These are phyloP conservation scores for Afroboletus lepidellus DNA, from an alignment of 1,284 basidiomycete species.

Conservation along the genomic window DNA sequence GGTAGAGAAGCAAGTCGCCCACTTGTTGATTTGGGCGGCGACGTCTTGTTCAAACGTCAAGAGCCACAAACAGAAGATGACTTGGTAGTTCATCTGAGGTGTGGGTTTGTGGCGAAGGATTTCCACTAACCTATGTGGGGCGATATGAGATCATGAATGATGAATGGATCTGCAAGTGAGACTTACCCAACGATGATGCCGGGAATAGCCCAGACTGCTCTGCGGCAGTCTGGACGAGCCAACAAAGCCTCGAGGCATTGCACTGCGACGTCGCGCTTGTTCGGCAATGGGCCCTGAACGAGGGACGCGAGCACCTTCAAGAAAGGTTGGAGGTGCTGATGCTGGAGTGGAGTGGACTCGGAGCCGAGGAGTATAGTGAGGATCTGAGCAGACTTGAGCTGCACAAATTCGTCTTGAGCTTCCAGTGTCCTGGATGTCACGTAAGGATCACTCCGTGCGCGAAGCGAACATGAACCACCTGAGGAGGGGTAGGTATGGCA, in stretches of 20 bases:
- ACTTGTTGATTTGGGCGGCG: conserved; percentile 84
- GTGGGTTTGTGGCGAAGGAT: conserved; percentile 72
- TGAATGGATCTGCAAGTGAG: background rate
- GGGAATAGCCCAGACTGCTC: conserved; percentile 70
- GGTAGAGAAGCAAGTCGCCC: conserved; percentile 2
- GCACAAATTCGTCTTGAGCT: conserved; percentile 90
- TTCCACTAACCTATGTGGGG: conserved; percentile 61
- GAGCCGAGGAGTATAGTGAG: conserved; percentile 81
- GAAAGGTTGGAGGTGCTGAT: conserved; percentile 64
- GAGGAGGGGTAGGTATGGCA: conserved; percentile 83
- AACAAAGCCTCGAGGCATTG: conserved; percentile 89
- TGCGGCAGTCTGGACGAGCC: conserved; percentile 75
- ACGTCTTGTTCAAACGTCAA: conserved; percentile 87
- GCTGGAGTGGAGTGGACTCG: conserved; percentile 52
- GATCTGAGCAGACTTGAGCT: conserved; percentile 87
- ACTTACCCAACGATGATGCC: conserved; percentile 64
- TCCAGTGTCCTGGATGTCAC: conserved; percentile 63
- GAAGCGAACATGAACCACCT: conserved; percentile 48
- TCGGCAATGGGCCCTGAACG: conserved; percentile 57
- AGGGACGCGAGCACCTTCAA: conserved; percentile 63
- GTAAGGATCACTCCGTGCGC: background rate
- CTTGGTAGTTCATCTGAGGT: conserved; percentile 96
- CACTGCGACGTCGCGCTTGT: conserved; percentile 86
- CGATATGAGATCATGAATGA: background rate
- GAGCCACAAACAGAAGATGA: conserved; percentile 91